These are phyloP conservation scores for Gardenia jasminoides DNA, from an alignment of 257 asterid species.

Conservation along the genomic window DNA sequence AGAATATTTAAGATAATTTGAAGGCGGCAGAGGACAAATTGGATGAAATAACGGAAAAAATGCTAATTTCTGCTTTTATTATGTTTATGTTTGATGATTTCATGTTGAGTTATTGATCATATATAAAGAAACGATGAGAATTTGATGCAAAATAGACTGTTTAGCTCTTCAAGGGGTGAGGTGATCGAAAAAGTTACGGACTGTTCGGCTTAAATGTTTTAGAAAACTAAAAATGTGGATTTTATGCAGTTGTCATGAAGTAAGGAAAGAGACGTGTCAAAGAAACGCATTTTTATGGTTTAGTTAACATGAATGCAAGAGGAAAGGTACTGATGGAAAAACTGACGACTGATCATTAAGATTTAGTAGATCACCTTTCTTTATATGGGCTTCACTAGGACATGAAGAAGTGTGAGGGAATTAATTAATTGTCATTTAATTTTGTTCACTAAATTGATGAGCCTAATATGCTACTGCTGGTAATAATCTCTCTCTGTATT, in stretches of 20 bases:
- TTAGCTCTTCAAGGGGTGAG: background rate
- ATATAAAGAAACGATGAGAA: background rate
- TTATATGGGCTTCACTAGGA: background rate
- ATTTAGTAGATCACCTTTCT: too few species aligned
- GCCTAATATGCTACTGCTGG: background rate
- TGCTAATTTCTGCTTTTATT: background rate
- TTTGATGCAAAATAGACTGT: background rate
- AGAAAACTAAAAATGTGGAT: background rate
- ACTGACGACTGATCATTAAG: background rate
- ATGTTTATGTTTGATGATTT: too few species aligned
- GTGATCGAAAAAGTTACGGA: background rate
- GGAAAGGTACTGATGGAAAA: too few species aligned
- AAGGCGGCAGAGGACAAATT: background rate
- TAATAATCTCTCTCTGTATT: conserved; percentile 4
- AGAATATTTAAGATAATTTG: background rate
- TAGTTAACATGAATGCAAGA: background rate
- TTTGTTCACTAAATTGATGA: background rate
- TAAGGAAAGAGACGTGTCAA: background rate
- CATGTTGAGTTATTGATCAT: too few species aligned
- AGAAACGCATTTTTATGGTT: too few species aligned
- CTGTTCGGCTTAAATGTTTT: background rate
- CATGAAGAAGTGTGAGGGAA: background rate
- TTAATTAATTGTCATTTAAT: background rate
- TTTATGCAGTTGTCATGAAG: background rate
- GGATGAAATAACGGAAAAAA: background rate